A percentile compares a stretch with the other conserved stretches of the same genome.
phyloP scores from a whole-genome alignment of 192 early-diverging fungal genomes.

The Entophlyctis luteolus region DNA sequence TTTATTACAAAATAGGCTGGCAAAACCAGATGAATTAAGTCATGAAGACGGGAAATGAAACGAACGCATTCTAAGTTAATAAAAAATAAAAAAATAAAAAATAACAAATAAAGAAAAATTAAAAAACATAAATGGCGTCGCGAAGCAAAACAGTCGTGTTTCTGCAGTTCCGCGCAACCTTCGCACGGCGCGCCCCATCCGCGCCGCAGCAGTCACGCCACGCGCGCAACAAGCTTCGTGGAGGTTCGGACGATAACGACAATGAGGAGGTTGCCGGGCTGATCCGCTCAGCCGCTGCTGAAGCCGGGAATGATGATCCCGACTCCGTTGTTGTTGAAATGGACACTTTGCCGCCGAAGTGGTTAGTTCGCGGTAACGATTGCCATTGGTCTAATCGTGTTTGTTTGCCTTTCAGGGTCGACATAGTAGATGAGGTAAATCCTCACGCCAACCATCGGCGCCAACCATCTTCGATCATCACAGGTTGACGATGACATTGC shows the following conservation, averaged over 20 bases:
- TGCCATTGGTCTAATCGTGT: not conserved
- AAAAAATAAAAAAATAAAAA: too few species aligned
- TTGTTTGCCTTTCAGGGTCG: slow-evolving; percentile 59
- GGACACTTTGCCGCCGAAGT: slow-evolving; percentile 84
- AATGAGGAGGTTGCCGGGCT: slow-evolving; percentile 50
- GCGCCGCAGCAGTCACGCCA: slow-evolving; percentile 39
- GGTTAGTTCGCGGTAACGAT: slow-evolving; percentile 42
- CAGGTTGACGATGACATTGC: slow-evolving; percentile 60
- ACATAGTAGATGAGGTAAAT: slow-evolving; percentile 86
- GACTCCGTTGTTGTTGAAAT: slow-evolving; percentile 84
- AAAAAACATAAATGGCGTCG: slow-evolving; percentile 56
- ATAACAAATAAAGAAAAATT: too few species aligned
- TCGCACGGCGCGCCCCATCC: slow-evolving; percentile 55
- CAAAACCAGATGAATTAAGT: too few species aligned
- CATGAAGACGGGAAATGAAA: too few species aligned
- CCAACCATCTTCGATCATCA: not conserved
- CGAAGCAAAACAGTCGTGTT: slow-evolving; percentile 88
- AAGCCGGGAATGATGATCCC: too few species aligned
- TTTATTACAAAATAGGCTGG: too few species aligned
- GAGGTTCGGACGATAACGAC: slow-evolving; percentile 37
- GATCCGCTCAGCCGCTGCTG: slow-evolving; percentile 55
- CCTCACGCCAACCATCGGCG: slow-evolving; percentile 29
- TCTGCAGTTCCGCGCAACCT: slow-evolving; percentile 88
- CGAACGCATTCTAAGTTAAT: too few species aligned
- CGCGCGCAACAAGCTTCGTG: slow-evolving; percentile 11